A percentile compares a stretch with the other conserved stretches of the same genome.
phyloP scores from a whole-genome alignment of 2,329 filamentous ascomycete genomes.

The Cercospora sp. region DNA sequence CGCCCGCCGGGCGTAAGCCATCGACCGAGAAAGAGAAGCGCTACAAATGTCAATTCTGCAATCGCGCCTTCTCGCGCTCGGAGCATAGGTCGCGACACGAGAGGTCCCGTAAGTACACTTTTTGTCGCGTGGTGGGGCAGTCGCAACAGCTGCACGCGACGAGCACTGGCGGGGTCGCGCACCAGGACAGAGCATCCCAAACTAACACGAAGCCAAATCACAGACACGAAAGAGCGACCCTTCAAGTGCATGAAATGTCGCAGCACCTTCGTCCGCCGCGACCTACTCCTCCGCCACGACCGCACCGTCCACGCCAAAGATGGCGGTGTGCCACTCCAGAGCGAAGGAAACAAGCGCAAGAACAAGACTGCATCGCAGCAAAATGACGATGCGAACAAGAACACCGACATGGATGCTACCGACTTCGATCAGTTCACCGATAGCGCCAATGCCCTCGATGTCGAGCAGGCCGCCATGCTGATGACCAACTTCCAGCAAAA shows the following conservation, averaged over 20 bases:
- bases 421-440: constrained; percentile 90
- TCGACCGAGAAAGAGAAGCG: constrained; percentile 69
- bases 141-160: constrained; percentile 19
- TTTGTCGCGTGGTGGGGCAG: constrained; percentile 21
- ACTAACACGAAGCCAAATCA: constrained; percentile 15
- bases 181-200: constrained; percentile 11
- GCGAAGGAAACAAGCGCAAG: constrained; percentile 81
- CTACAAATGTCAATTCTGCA: constrained; percentile 76
- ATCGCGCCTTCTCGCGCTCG: constrained; percentile 88
- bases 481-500: constrained; percentile 98
- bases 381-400: constrained; percentile 54
- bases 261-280: constrained; percentile 96
- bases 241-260: constrained; percentile 99
- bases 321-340: constrained; percentile 88
- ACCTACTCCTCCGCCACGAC: constrained; percentile 93
- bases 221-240: constrained; percentile 97
- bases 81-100: constrained; percentile 97
- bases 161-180: constrained; percentile 28
- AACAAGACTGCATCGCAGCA: constrained; percentile 26
- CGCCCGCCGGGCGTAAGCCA: constrained; percentile 55
- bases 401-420: constrained; percentile 78
- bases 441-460: constrained; percentile 87
- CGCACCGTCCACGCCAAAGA: constrained; percentile 98
- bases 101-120: constrained; percentile 80
- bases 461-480: constrained; percentile 97